These are phyloP conservation scores for Diospyros lotus DNA, from an alignment of 148 eudicot species.

Conservation along the genomic window DNA sequence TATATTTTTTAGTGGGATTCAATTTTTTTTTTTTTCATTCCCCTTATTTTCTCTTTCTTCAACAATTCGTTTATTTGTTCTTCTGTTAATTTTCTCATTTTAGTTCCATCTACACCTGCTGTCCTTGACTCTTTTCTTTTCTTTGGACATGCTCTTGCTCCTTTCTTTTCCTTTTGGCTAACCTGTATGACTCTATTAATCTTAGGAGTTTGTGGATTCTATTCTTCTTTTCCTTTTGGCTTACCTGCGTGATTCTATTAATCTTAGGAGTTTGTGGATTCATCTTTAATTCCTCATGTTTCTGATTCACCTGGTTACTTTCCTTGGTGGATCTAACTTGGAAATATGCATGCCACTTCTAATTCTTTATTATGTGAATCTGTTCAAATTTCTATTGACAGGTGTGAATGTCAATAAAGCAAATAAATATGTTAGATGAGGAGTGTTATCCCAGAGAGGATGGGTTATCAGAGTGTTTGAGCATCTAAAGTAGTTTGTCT, in stretches of 20 bases:
- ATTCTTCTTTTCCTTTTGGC: slow-evolving; percentile 10
- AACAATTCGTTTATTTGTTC: slow-evolving; percentile 12
- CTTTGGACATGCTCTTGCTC: background rate
- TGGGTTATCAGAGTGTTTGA: background rate
- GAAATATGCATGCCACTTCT: background rate
- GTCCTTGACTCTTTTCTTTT: background rate
- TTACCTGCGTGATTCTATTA: background rate
- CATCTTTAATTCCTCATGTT: background rate
- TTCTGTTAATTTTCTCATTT: background rate
- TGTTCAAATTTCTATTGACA: background rate
- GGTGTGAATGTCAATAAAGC: background rate
- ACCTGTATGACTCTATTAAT: background rate
- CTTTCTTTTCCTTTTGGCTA: slow-evolving; percentile 12
- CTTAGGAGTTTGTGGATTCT: background rate
- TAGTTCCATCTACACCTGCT: background rate
- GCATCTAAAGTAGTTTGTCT: background rate
- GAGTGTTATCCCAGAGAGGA: background rate
- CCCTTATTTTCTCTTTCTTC: background rate
- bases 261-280: background rate
- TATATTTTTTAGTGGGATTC: slow-evolving; percentile 10
- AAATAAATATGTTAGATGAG: background rate
- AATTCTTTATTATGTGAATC: background rate
- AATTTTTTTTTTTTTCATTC: background rate
- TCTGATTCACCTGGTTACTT: background rate
- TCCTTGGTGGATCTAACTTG: background rate